A percentile compares a stretch with the other conserved stretches of the same genome.
Evolutionary conservation across 2,329 filamentous ascomycete genomes (phyloP).

Genomic region (Monilinia fructigena): DNA sequence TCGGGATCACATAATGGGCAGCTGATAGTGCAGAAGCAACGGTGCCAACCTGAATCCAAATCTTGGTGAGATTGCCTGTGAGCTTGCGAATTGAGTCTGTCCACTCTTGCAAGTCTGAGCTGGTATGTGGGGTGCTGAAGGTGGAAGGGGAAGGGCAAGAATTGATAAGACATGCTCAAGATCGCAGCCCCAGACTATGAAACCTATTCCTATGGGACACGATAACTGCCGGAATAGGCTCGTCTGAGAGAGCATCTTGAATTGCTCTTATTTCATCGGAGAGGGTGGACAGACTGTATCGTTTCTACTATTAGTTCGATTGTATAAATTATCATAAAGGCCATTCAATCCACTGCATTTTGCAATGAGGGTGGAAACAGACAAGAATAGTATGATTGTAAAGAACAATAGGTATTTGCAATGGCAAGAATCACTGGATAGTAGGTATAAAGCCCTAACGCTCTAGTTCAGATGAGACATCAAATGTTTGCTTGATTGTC

Average conservation of each 20-base stretch:
- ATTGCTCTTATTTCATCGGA: conserved; percentile 17
- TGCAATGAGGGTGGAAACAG: conserved; percentile 9
- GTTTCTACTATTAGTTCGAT: conserved; percentile 3
- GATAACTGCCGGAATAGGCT: conserved; percentile 22
- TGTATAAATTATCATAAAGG: not conserved
- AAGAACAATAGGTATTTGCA: conserved; percentile 25
- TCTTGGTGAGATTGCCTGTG: conserved; percentile 32
- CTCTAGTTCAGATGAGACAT: not conserved
- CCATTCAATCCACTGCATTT: not conserved
- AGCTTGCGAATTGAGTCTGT: conserved; percentile 34
- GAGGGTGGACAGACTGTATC: conserved; percentile 12
- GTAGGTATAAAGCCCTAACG: not conserved
- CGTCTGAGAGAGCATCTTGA: conserved; percentile 21
- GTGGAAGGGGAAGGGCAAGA: conserved; percentile 37
- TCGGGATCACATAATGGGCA: conserved; percentile 35
- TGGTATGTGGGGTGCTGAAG: conserved; percentile 42
- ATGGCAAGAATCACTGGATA: not conserved
- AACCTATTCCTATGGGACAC: conserved; percentile 48
- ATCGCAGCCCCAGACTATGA: conserved; percentile 47
- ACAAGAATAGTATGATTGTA: conserved; percentile 33
- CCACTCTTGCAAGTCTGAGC: conserved; percentile 38
- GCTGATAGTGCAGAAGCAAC: conserved; percentile 36
- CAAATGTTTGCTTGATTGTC: not conserved
- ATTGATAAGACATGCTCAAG: conserved; percentile 39
- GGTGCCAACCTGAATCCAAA: conserved; percentile 42